Percentiles rank a stretch among this genome's conserved stretches.
These are phyloP conservation scores for Candida glucosophila DNA, from an alignment of 1,139 yeast species.

Conservation along the genomic window DNA sequence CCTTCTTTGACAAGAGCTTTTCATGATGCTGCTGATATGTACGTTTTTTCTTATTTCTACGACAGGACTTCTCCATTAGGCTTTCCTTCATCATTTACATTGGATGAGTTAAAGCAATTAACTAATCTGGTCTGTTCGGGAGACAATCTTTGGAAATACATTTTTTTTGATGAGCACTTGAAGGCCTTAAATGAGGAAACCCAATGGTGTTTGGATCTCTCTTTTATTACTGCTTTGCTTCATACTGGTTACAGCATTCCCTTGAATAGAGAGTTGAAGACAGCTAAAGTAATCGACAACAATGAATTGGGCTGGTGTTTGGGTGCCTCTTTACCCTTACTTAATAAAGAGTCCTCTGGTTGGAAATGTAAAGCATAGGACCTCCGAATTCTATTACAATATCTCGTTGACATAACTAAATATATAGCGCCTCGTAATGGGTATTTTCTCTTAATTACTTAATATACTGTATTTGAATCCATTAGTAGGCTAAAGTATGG, in stretches of 20 bases:
- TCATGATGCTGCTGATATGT: conserved; percentile 64
- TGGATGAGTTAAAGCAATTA: conserved; percentile 74
- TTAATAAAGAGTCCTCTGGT: conserved; percentile 49
- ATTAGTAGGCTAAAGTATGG: no score
- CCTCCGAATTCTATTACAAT: no score
- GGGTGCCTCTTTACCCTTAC: conserved; percentile 90
- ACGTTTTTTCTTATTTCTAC: conserved; percentile 85
- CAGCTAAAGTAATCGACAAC: conserved; percentile 80
- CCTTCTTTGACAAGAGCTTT: conserved; percentile 80
- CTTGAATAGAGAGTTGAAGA: conserved; percentile 75
- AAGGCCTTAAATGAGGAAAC: conserved; percentile 67
- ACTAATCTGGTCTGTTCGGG: conserved; percentile 85
- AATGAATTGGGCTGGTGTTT: conserved; percentile 98
- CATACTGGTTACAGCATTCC: conserved; percentile 97
- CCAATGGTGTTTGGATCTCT: conserved; percentile 87
- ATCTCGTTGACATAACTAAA: no score
- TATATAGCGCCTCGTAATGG: no score
- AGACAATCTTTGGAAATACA: conserved; percentile 59
- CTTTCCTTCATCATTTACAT: conserved; percentile 82
- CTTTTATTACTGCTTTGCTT: conserved; percentile 80
- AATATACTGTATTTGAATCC: no score
- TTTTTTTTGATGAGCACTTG: conserved; percentile 55
- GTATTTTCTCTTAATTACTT: no score
- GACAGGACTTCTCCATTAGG: conserved; percentile 92
- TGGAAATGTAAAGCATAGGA: conserved; percentile 61